Evolutionary conservation across 1,139 yeast genomes (phyloP).

Genomic region (Diutina mesorugosa): DNA sequence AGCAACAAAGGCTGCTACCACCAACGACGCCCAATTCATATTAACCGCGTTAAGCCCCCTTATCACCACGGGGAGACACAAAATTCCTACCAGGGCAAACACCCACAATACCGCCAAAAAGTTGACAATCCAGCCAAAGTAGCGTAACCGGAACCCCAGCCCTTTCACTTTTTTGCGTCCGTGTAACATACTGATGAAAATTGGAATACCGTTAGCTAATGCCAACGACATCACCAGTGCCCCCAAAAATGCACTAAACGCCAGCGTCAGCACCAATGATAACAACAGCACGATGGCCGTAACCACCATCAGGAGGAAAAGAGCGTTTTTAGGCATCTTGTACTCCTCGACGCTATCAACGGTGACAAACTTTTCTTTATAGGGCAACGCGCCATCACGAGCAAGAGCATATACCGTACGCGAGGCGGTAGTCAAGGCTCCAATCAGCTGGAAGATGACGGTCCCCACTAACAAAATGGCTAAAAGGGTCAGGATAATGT

Average conservation of each 20-base stretch:
- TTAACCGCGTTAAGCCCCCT: slow-evolving; percentile 42
- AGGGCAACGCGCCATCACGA: slow-evolving; percentile 80
- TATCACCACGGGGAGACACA: slow-evolving; percentile 65
- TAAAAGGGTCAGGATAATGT: slow-evolving; percentile 52
- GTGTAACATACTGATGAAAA: slow-evolving; percentile 46
- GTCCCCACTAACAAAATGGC: slow-evolving; percentile 60
- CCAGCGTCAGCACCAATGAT: slow-evolving; percentile 59
- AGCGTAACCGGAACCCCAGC: slow-evolving; percentile 54
- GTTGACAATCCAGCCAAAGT: slow-evolving; percentile 54
- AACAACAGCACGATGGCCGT: slow-evolving; percentile 50
- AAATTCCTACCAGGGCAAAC: slow-evolving; percentile 41
- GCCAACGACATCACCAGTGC: slow-evolving; percentile 74
- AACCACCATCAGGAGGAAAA: slow-evolving; percentile 54
- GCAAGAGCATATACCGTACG: slow-evolving; percentile 81
- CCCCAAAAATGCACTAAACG: slow-evolving; percentile 77
- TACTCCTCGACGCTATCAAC: slow-evolving; percentile 48
- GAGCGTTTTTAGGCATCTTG: slow-evolving; percentile 60
- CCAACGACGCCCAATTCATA: slow-evolving; percentile 69
- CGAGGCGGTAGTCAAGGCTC: slow-evolving; percentile 74
- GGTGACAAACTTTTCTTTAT: slow-evolving; percentile 47
- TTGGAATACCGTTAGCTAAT: slow-evolving; percentile 69
- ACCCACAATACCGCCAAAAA: slow-evolving; percentile 50
- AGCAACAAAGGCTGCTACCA: slow-evolving; percentile 34
- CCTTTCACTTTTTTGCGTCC: slow-evolving; percentile 54
- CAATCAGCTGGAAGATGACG: slow-evolving; percentile 64